Base-by-base conservation (phyloP, 2,329 filamentous ascomycete species). In the Colletotrichum caudatum region DNA sequence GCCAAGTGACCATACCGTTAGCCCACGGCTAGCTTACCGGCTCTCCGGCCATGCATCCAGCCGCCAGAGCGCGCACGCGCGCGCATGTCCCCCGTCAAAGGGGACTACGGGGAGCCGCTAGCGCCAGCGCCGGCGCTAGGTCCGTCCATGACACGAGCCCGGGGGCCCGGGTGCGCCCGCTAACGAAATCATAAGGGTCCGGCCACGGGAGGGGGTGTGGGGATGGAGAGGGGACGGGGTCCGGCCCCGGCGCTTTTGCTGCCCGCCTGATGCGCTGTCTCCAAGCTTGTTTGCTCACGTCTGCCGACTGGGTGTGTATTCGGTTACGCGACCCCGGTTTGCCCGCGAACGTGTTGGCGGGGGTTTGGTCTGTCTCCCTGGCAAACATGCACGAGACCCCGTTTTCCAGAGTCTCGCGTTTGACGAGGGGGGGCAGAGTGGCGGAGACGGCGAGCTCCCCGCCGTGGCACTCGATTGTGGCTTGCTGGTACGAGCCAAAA, bases 91-190 rank as follows among this genome's bases (percentile, higher is more conserved):
- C 46, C 46, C 46, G n/a, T 4, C 33, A 48, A 9, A 51, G 7
- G 46, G n/a, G n/a, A 18, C 11, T 37, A 53, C 46, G 23, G 29
- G 23, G 29, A 29, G 23, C 33, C 14, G 46, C 59, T 51, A 62
- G 33, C 5, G 29, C 29, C 29, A 29, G 29, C 29, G 29, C 46
- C 16, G 29, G 59, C 59, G 44, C 59, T 41, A 51, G 46, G 46
- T 63, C 46, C 46, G 48, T 63, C 60, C 1, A 35, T 53, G 46
- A 51, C 60, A 37, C 23, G 46, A 53, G 46, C 46, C 46, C 46
- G 46, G 46, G 60, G 48, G 48, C 14, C 60, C 60, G 46, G 35
- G 54, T 48, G 46, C 46, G 60, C 33, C 60, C 60, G 48, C 46
- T 63, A 41, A 53, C 26, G 60, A 41, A 53, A 53, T 14, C 23